Conservation (phyloP, 140 eudicot genomes). For the Stevia rebaudiana region DNA sequence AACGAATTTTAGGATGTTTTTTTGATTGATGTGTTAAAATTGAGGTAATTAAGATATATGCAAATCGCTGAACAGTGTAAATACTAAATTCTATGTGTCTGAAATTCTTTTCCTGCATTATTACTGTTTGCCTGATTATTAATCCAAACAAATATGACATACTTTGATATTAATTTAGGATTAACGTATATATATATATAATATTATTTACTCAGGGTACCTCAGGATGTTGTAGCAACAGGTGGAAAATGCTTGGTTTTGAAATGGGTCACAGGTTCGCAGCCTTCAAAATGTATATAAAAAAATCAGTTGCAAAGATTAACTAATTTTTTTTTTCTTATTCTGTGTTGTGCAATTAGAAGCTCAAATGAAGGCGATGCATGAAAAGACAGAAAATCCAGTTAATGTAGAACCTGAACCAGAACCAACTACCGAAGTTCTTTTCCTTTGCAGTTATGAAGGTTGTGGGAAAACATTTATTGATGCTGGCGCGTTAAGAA, state of each 20-base stretch:
- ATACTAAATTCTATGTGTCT: neutral
- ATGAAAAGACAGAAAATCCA: conserved; percentile 58
- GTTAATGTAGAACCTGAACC: conserved; percentile 68
- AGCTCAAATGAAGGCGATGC: conserved; percentile 63
- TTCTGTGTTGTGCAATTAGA: conserved; percentile 37
- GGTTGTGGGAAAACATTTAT: conserved; percentile 96
- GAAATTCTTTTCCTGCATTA: conserved; percentile 5
- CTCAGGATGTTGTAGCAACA: conserved; percentile 84
- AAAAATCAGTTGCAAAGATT: conserved; percentile 2
- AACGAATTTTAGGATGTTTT: neutral
- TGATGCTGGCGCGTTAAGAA: conserved; percentile 87
- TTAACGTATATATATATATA: conserved; percentile 7
- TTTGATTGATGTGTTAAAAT: neutral
- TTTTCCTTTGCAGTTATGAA: conserved; percentile 92
- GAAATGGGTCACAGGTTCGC: conserved; percentile 98
- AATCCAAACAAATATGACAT: neutral
- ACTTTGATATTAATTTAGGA: neutral
- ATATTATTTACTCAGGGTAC: conserved; percentile 52
- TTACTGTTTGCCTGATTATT: neutral
- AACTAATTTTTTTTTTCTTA: neutral
- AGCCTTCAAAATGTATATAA: neutral
- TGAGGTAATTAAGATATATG: neutral
- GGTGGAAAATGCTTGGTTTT: conserved; percentile 83
- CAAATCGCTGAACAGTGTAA: neutral
- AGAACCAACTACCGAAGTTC: conserved; percentile 91